Base-by-base conservation (phyloP, 257 asterid genomes). In the Forsythia suspensa region DNA sequence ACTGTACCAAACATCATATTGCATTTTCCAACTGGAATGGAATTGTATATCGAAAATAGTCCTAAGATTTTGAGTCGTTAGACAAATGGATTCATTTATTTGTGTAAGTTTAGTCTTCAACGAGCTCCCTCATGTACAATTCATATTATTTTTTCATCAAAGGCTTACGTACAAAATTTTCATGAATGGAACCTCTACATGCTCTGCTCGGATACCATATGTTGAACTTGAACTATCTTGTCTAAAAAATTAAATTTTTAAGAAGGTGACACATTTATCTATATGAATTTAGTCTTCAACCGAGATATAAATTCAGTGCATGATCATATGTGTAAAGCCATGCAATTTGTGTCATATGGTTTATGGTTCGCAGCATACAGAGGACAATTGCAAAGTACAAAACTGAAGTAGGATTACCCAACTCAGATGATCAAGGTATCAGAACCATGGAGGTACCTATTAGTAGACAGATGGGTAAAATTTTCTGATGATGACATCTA, bases 331-430 rank as follows among this genome's bases (percentile, higher is more conserved):
- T 61, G 4, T 24, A 61, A 20, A 61, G 15, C 18, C 34, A n/a
- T 57, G 66, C 9, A n/a, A 61, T 61, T 24, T 61, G n/a, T 11
- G 20, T 63, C 67, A 72, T 24, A 13, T 8, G 16, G 48, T 48
- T 46, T 48, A 37, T 46, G 13, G 21, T 15, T 36, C 79, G 84
- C 85, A 90, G 94, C 75, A 83, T 87, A 11, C 77, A 59, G 37
- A 82, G 89, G 86, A 90, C 88, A 6, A 82, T 86, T 72, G 76
- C 88, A 38, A 86, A 86, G 90, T 90, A 88, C 87, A 86, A 80
- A 79, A 74, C 79, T 39, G 89, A 90, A 74, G 90, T 80, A 3
- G 94, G 91, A 24, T 20, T 77, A 10, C 70, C 84, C n/a, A 79
- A 76, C 36, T n/a, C 83, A n/a, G 88, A 76, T 43, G 85, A 86